These are phyloP conservation scores for Aureobasidium namibiae DNA, from an alignment of 2,329 filamentous ascomycete species.

Conservation along the genomic window DNA sequence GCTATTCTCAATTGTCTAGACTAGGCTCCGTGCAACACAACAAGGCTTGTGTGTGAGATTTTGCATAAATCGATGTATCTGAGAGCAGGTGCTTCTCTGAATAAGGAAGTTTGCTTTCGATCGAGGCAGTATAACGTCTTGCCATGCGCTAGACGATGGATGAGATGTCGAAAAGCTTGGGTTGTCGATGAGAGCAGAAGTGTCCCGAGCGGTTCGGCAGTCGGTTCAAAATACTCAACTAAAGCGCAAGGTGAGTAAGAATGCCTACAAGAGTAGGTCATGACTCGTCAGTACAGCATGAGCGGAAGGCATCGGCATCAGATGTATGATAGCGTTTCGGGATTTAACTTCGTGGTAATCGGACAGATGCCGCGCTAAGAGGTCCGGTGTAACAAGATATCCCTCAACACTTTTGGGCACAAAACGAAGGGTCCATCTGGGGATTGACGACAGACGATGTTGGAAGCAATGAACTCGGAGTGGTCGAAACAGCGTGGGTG, in stretches of 20 bases:
- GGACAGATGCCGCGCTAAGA: conserved; percentile 8
- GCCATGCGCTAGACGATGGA: background rate
- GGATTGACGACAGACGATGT: background rate
- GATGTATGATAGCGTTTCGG: background rate
- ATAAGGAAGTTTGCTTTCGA: no score
- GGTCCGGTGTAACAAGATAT: background rate
- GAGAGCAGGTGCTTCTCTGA: no score
- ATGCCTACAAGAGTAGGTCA: background rate
- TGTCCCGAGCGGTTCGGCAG: background rate
- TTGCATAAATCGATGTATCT: no score
- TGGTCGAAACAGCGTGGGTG: conserved; percentile 1
- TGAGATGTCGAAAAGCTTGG: background rate
- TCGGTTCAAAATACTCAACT: background rate
- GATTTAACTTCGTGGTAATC: background rate
- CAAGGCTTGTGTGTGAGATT: no score
- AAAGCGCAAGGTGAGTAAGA: background rate
- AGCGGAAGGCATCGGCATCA: background rate
- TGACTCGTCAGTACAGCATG: background rate
- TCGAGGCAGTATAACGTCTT: background rate
- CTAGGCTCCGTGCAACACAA: no score
- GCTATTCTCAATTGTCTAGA: background rate
- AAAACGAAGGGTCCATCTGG: background rate
- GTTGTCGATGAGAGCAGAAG: background rate
- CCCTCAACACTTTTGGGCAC: background rate
- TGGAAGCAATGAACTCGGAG: background rate